Base-by-base conservation (phyloP, 1,284 basidiomycete species). In the Pholiota adiposa region DNA sequence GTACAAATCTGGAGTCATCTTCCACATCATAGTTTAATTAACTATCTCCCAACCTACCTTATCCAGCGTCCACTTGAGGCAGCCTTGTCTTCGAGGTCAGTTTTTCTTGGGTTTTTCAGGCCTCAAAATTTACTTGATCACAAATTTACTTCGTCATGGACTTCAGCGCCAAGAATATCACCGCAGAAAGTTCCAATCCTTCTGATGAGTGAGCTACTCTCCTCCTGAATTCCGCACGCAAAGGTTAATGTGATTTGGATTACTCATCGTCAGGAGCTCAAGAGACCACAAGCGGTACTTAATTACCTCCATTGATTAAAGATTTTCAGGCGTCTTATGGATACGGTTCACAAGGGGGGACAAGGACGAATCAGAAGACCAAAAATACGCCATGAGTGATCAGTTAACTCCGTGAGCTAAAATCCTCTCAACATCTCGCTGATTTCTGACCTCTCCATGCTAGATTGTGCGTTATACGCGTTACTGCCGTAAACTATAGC, bases 121-220 rank as follows among this genome's bases (percentile, higher is more conserved):
- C 23, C 25, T 46, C 12, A 7, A 27, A 27, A 27, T 16, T 25
- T 46, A 11, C 5, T 16, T 23, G 12, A 27, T 27, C 2, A 25
- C 44, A 16, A 27, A 46, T 27, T 27, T 12, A 46, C 40, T 27
- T 27, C 23, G 14, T 4, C 7, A 27, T 46, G 44, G 9, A 23
- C 51, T 46, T 46, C 50, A 59, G 58, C 54, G 44, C 36, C 44
- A 29, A 53, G 27, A 34, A 53, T 60, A 55, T 48, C 41, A 19
- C 56, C 36, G 40, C 51, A 49, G 56, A 56, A 56, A 46, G 12
- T 54, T 40, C 52, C 27, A 60, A 49, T 33, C 11, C 46, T 60
- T 64, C 60, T 64, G 63, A 64, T 64, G 25, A 27, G 63, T 64
- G 57, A 16, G 63, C 61, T 36, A 21, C 27, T 54, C 49, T 27